Base-by-base conservation (phyloP, 2,329 filamentous ascomycete species). In the Fusarium sp. region DNA sequence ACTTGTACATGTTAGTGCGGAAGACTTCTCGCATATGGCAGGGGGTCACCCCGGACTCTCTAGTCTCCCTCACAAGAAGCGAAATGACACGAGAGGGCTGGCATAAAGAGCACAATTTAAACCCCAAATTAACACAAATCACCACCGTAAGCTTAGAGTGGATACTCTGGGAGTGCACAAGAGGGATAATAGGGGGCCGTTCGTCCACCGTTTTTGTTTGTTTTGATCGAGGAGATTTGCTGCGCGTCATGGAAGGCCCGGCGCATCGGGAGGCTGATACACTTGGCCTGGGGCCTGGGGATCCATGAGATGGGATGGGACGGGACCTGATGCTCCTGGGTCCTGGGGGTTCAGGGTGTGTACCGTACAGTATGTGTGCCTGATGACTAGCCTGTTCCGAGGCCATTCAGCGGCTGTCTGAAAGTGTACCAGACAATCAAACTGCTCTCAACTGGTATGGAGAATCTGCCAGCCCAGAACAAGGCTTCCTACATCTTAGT, bases 81-180 rank as follows among this genome's bases (percentile, higher is more conserved):
- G 76, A 78, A 60, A 79, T 78, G 72, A 75, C 66, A 71, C 68
- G 63, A 65, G 64, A 68, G 55, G 69, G 63, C 57, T 65, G 67
- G 74, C 73, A 75, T 74, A 75, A 75, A 72, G 58, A 60, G 72
- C 61, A 75, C 72, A 75, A 75, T 75, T 53, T 61, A 72, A 73
- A 74, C 59, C 57, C 20, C 59, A 75, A 71, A 75, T 75, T 75
- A 53, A 53, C 32, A 42, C 49, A 47, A 47, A 47, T 47, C 25
- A 73, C 72, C 69, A 75, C 73, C 58, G 59, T 48, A 54, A 63
- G 51, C 70, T 74, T 74, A 53, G 23, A 72, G 75, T 74, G 75
- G 74, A 63, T 51, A 41, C n/a, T 37, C 23, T 51, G 23, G 49
- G 69, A 66, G 64, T 69, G 68, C 53, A 63, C 56, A 66, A 48